Evolutionary conservation across 148 eudicot genomes (phyloP).

Genomic region (Cornus florida): DNA sequence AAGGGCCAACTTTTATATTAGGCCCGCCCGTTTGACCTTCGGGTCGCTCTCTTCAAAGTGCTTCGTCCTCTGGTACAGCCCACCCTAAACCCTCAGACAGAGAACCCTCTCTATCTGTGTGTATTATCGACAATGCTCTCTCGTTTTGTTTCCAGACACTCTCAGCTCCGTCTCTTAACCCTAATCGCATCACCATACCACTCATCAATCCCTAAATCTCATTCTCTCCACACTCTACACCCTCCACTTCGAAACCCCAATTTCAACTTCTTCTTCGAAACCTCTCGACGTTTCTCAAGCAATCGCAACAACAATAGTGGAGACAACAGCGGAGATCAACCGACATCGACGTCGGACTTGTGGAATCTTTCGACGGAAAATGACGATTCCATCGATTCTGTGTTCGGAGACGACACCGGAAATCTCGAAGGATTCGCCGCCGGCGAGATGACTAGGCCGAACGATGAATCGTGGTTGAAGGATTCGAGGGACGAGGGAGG

Average conservation of each 20-base stretch:
- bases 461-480: slow-evolving; percentile 19
- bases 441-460: slow-evolving; percentile 5
- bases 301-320: slow-evolving; percentile 27
- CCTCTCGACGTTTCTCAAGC: slow-evolving; percentile 40
- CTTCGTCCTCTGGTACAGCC: too few species aligned
- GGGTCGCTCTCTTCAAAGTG: too few species aligned
- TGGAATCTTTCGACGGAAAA: slow-evolving; percentile 57
- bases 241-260: slow-evolving; percentile 16
- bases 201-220: slow-evolving; percentile 9
- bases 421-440: slow-evolving; percentile 9
- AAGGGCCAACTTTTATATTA: too few species aligned
- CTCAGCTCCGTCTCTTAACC: slow-evolving; percentile 28
- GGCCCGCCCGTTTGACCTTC: too few species aligned
- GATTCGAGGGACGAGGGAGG: slow-evolving; percentile 4
- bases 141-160: slow-evolving; percentile 38
- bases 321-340: slow-evolving; percentile 8
- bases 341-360: slow-evolving; percentile 27
- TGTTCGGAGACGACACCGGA: slow-evolving; percentile 36
- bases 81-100: too few species aligned
- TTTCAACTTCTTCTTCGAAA: slow-evolving; percentile 13
- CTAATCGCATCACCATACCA: slow-evolving; percentile 28
- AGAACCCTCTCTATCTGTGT: not conserved
- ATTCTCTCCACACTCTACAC: not conserved
- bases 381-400: slow-evolving; percentile 32
- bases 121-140: slow-evolving; percentile 31